Percentiles rank a stretch among this genome's conserved stretches.
Conservation (phyloP, 2,329 filamentous ascomycete species). For the Ceratocystis lukuohia region DNA sequence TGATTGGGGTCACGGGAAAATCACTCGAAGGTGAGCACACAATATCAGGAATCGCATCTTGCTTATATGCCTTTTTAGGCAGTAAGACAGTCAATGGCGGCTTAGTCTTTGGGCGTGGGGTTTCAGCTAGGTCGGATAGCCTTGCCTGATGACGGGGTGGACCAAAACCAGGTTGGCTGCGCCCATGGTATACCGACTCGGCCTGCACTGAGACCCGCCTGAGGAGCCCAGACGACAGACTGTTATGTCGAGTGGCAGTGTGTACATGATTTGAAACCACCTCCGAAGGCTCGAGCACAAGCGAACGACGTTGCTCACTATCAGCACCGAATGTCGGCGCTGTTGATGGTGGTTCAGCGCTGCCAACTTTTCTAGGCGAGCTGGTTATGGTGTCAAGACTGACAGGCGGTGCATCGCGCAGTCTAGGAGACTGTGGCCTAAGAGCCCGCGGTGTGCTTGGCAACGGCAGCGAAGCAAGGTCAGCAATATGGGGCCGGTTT, state of each 20-base stretch:
- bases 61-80: neutral
- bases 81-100: conserved; percentile 11
- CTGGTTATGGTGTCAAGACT: conserved; percentile 13
- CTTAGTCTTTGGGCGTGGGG: neutral
- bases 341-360: neutral
- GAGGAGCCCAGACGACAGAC: neutral
- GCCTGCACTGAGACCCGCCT: neutral
- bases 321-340: neutral
- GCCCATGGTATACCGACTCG: neutral
- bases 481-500: conserved; percentile 9
- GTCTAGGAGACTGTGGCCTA: conserved; percentile 3
- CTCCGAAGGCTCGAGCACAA: conserved; percentile 15
- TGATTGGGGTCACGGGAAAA: neutral
- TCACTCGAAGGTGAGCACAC: conserved; percentile 11
- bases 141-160: neutral
- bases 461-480: conserved; percentile 12
- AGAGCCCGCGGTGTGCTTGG: neutral
- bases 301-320: conserved; percentile 8
- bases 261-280: neutral
- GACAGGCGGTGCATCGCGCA: conserved; percentile 21
- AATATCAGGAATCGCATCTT: neutral
- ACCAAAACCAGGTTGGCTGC: neutral
- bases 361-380: conserved; percentile 8
- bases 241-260: neutral
- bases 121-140: neutral